phyloP scores from a whole-genome alignment of 257 asterid genomes.

The Eustoma russellianum region DNA sequence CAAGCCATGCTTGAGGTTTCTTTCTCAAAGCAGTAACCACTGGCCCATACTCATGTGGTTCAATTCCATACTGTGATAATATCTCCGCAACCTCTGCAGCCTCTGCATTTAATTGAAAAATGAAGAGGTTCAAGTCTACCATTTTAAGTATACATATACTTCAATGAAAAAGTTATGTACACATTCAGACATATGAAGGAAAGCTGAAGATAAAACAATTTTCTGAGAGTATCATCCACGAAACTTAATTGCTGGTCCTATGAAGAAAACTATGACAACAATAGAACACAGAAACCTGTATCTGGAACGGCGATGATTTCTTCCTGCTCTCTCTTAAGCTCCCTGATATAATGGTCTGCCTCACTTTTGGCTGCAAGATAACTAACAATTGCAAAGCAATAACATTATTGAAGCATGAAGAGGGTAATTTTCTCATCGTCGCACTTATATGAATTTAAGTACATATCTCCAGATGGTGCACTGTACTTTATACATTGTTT shows the following conservation, averaged over 20 bases:
- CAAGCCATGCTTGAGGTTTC: constrained; percentile 94
- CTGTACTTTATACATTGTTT: no score
- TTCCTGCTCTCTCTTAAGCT: constrained; percentile 73
- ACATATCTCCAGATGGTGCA: no score
- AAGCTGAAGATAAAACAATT: no score
- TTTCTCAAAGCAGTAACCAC: constrained; percentile 82
- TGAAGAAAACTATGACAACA: no score
- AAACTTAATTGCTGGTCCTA: no score
- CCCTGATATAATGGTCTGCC: constrained; percentile 79
- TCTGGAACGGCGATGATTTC: constrained; percentile 81
- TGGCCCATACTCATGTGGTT: constrained; percentile 68
- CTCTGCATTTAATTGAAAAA: constrained; percentile 36
- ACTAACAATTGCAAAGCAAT: constrained; percentile 17
- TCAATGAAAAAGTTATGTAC: no score
- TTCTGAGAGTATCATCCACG: no score
- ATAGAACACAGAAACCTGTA: constrained; percentile 39
- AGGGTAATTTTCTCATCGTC: neutral
- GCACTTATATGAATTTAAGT: no score
- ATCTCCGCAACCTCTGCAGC: constrained; percentile 99
- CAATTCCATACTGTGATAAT: constrained; percentile 64
- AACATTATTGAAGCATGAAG: neutral
- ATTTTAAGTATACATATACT: neutral
- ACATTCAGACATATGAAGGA: no score
- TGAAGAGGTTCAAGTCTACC: no score
- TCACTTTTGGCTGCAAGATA: constrained; percentile 93